phyloP scores from a whole-genome alignment of 2,329 filamentous ascomycete species.

The Gaeumannomyces tritici region DNA sequence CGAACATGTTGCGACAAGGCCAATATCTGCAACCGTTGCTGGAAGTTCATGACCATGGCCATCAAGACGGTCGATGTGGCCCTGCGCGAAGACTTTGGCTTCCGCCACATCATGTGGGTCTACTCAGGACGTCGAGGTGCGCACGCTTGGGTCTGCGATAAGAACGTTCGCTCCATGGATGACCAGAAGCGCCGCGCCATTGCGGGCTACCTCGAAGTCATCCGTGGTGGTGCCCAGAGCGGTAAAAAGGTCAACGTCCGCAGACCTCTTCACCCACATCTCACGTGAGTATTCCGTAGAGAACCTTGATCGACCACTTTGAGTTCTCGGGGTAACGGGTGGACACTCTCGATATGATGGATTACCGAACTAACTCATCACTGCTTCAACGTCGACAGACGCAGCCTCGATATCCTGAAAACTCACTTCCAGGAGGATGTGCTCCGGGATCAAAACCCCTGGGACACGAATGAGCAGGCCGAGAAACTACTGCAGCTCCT shows the following conservation, averaged over 20 bases:
- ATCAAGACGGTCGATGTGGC: constrained; percentile 87
- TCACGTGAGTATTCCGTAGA: constrained; percentile 39
- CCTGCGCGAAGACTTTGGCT: constrained; percentile 88
- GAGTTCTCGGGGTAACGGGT: neutral
- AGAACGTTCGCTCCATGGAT: constrained; percentile 71
- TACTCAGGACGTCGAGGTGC: constrained; percentile 95
- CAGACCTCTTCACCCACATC: constrained; percentile 81
- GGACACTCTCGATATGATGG: neutral
- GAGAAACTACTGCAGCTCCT: constrained; percentile 76
- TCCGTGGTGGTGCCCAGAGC: constrained; percentile 77
- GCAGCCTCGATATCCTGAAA: constrained; percentile 78
- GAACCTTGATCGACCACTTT: too few relatives aligned
- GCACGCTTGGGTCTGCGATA: constrained; percentile 97
- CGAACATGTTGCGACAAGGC: constrained; percentile 90
- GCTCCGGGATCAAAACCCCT: constrained; percentile 78
- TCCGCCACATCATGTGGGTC: constrained; percentile 95
- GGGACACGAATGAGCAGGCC: constrained; percentile 58
- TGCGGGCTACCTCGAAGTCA: constrained; percentile 79
- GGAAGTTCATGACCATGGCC: constrained; percentile 96
- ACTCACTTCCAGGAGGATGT: constrained; percentile 78
- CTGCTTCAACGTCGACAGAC: constrained; percentile 32
- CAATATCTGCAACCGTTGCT: constrained; percentile 89
- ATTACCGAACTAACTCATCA: constrained; percentile 9
- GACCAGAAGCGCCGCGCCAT: constrained; percentile 79
- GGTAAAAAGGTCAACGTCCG: constrained; percentile 80